A percentile compares a stretch with the other conserved stretches of the same genome.
Conservation (phyloP, 169 alveolate genomes). For the Eimeria necatrix region DNA sequence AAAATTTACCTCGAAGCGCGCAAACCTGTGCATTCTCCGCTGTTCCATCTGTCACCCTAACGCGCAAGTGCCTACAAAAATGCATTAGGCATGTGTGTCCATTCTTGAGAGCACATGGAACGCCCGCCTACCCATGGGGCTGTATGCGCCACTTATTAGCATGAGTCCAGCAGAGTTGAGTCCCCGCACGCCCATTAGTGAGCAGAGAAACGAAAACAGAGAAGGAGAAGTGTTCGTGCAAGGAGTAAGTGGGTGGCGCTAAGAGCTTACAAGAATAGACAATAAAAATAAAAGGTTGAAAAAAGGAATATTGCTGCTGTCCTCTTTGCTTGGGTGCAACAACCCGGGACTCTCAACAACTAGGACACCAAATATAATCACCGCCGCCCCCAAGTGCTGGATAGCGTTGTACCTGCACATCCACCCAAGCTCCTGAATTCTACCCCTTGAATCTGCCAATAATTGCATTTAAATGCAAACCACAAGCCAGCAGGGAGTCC, state of each 20-base stretch:
- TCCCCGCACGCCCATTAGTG: no score
- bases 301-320: neutral
- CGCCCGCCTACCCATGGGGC: no score
- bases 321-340: neutral
- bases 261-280: constrained; percentile 19
- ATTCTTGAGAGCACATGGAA: no score
- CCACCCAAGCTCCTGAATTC: neutral
- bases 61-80: no score
- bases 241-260: neutral
- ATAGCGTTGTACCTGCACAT: constrained; percentile 76
- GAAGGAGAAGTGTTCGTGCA: neutral
- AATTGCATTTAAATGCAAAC: neutral
- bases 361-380: constrained; percentile 82
- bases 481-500: neutral
- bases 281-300: neutral
- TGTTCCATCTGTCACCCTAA: no score
- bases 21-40: no score
- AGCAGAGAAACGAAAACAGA: neutral
- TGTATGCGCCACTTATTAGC: no score
- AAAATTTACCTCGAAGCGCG: no score
- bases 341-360: constrained; percentile 77
- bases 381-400: constrained; percentile 81
- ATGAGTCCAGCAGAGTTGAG: no score
- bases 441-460: no score
- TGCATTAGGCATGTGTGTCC: no score